These are phyloP conservation scores for Debaryomyces castellii DNA, from an alignment of 805 yeast species.

Conservation along the genomic window DNA sequence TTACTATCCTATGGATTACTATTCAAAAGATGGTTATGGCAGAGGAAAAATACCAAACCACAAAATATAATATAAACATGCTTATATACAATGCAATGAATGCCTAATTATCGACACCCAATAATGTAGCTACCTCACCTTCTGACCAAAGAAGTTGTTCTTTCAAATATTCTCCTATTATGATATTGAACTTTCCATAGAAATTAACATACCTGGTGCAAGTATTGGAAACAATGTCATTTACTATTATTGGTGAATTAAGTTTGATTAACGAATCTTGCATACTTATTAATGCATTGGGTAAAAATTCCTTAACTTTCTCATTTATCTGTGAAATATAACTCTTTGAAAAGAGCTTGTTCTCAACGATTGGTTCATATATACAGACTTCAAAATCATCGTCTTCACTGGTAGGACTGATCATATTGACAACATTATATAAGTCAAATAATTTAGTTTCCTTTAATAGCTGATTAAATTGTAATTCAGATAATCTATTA, in stretches of 20 bases:
- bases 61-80: conserved; percentile 8
- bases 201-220: conserved; percentile 50
- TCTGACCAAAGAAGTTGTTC: conserved; percentile 52
- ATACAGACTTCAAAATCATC: conserved; percentile 54
- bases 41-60: conserved; percentile 72
- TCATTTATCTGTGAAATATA: conserved; percentile 43
- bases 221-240: conserved; percentile 52
- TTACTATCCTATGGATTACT: conserved; percentile 95
- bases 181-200: conserved; percentile 37
- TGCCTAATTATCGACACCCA: conserved; percentile 57
- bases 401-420: conserved; percentile 63
- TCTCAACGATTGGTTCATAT: conserved; percentile 65
- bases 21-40: conserved; percentile 86
- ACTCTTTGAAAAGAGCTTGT: conserved; percentile 50
- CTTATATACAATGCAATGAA: conserved; percentile 1
- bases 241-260: conserved; percentile 62
- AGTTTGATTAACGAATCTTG: conserved; percentile 56
- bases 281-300: conserved; percentile 59
- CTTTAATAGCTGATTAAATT: conserved; percentile 47
- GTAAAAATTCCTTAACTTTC: conserved; percentile 51
- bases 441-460: conserved; percentile 58
- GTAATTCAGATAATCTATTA: conserved; percentile 41
- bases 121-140: conserved; percentile 60
- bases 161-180: conserved; percentile 37
- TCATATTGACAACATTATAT: conserved; percentile 66